Evolutionary conservation across 306 rosid genomes (phyloP), one percentile per base, ranked within the genome.

Genomic region (Vigna trinervia): DNA sequence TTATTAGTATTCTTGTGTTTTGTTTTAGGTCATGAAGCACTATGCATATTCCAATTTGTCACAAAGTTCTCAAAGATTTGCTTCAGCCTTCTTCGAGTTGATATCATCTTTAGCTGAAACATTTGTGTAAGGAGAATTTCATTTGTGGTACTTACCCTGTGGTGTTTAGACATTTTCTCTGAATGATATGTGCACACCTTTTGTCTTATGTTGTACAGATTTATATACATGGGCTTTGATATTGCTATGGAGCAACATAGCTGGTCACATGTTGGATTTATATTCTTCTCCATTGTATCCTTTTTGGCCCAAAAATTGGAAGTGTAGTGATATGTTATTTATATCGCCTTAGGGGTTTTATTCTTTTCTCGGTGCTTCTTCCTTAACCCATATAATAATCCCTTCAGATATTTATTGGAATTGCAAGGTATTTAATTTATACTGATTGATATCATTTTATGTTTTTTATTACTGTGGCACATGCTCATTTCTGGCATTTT

Each of bases 251-350:
- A 95, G 81, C 89, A 95, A 48, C 99, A 95, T 87, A 92, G 97
- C 88, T 90, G 99, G 97, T 95, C 99, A 45, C 99, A 95, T 58
- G 91, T 95, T 85, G 97, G 99, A 75, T 92, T 95, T 86, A 92
- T 95, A 85, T 92, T 95, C 82, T 95, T 92, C 93, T 92, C 99
- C 66, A 90, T 95, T 78, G 99, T 95, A 95, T 95, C 99, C 99
- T 84, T 84, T 76, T 32, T 43, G 65, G 41, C 50, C 74, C 57
- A 47, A 30, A 63, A 8, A 64, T 60, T 74, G 69, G 52, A 51
- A 75, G 71, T 75, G 5, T 50, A 22, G 69, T 48, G 63, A 47
- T 76, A 75, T 3, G 22, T 54, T 13, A 54, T 19, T 54, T 83
- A 46, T 77, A 30, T 76, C 46, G 38, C 57, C 57, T 74, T 57